Evolutionary conservation across 2,329 filamentous ascomycete genomes (phyloP).

Genomic region (Bipolaris bicolor): DNA sequence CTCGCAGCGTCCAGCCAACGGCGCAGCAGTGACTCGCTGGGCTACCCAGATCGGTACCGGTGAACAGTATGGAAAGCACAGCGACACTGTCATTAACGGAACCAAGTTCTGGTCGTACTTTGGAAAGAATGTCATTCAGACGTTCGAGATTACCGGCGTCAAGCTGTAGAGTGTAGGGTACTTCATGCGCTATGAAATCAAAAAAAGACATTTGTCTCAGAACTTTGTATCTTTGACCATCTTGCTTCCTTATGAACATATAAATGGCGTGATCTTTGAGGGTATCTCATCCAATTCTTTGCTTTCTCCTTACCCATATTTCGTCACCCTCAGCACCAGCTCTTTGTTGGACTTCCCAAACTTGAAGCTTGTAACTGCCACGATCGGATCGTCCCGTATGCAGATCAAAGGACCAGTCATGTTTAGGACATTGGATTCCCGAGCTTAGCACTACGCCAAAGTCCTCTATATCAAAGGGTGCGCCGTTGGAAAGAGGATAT

Average conservation of each 20-base stretch:
- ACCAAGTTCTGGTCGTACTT: conserved; percentile 15
- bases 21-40: conserved; percentile 12
- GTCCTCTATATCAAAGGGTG: conserved; percentile 73
- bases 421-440: conserved; percentile 70
- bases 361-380: conserved; percentile 64
- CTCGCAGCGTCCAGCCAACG: conserved; percentile 1
- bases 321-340: conserved; percentile 15
- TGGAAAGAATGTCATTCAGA: conserved; percentile 13
- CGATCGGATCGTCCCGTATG: conserved; percentile 68
- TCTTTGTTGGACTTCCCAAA: conserved; percentile 67
- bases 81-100: conserved; percentile 8
- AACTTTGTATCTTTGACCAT: neutral
- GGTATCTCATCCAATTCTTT: conserved; percentile 32
- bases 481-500: conserved; percentile 68
- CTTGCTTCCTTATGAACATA: neutral
- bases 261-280: neutral
- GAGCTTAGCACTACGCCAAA: conserved; percentile 69
- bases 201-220: neutral
- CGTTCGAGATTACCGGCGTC: conserved; percentile 13
- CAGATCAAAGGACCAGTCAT: conserved; percentile 74
- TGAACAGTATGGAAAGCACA: conserved; percentile 10
- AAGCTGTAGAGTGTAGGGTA: neutral
- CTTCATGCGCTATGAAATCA: neutral
- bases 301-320: conserved; percentile 46
- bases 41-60: conserved; percentile 10